Evolutionary conservation across 106 monocot genomes (phyloP).

Genomic region (Dioscorea zingiberensis): DNA sequence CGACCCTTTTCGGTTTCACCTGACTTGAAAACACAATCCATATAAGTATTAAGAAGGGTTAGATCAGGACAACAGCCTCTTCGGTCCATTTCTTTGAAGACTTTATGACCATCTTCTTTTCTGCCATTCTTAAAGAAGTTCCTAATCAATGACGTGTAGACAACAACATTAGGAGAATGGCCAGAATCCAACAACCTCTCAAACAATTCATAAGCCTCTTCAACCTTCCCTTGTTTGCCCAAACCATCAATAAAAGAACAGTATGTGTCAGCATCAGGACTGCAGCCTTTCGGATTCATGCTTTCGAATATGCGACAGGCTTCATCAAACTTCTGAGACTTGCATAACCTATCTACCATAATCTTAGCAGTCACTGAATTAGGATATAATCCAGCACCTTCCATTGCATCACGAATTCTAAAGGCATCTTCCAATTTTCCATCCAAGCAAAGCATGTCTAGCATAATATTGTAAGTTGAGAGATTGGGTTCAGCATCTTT

Average conservation of each 20-base stretch:
- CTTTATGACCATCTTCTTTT: constrained; percentile 94
- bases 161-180: constrained; percentile 64
- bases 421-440: constrained; percentile 70
- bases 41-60: constrained; percentile 87
- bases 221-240: constrained; percentile 72
- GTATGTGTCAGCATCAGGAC: constrained; percentile 69
- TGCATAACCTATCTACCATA: constrained; percentile 90
- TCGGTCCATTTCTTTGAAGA: constrained; percentile 84
- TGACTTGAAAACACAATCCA: constrained; percentile 95
- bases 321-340: constrained; percentile 66
- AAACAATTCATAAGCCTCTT: constrained; percentile 80
- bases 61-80: constrained; percentile 72
- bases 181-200: constrained; percentile 96
- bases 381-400: constrained; percentile 72
- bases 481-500: constrained; percentile 87
- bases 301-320: constrained; percentile 65
- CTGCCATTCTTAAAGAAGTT: constrained; percentile 78
- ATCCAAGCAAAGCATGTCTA: constrained; percentile 67
- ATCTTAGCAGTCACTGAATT: constrained; percentile 82
- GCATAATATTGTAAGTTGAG: constrained; percentile 77
- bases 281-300: constrained; percentile 47
- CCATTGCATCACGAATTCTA: constrained; percentile 57
- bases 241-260: constrained; percentile 93
- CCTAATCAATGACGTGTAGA: constrained; percentile 85
- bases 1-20: constrained; percentile 75